Conservation (phyloP, 2,329 filamentous ascomycete species). For the Hymenoscyphus infarciens region DNA sequence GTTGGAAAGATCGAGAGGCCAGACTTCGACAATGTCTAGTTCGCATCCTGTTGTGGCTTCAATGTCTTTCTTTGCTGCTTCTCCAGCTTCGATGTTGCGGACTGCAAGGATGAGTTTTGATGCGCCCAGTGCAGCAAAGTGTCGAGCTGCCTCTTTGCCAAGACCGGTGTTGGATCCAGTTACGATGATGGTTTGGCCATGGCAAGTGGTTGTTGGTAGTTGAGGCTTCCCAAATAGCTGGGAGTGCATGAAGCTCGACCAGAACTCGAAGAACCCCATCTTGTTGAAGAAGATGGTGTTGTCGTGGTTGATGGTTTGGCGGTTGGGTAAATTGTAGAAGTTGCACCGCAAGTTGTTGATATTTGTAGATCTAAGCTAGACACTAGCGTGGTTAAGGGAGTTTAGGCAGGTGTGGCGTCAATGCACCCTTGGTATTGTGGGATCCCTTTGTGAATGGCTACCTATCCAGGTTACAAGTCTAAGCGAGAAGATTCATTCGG, state of each 20-base stretch:
- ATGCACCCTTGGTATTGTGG: background rate
- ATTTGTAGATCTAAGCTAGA: background rate
- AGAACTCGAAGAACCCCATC: background rate
- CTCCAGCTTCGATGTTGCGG: conserved; percentile 40
- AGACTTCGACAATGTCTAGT: conserved; percentile 16
- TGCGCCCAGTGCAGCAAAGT: conserved; percentile 35
- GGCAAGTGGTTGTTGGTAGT: conserved; percentile 15
- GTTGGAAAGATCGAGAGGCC: conserved; percentile 18
- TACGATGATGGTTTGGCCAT: conserved; percentile 35
- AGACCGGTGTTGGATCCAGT: conserved; percentile 42
- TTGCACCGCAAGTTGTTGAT: background rate
- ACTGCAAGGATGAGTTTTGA: conserved; percentile 39
- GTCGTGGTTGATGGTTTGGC: background rate
- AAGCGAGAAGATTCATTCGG: background rate
- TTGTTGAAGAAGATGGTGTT: background rate
- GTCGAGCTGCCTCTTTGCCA: conserved; percentile 38
- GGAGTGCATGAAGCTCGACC: background rate
- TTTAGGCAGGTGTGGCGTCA: background rate
- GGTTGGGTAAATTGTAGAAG: background rate
- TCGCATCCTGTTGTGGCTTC: conserved; percentile 28
- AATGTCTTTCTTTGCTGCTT: conserved; percentile 32
- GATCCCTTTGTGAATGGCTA: background rate
- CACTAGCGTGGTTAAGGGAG: background rate
- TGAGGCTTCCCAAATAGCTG: background rate
- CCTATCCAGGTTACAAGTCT: background rate